Base-by-base conservation (phyloP, 2,329 filamentous ascomycete species). In the Macrophomina phaseolina region DNA sequence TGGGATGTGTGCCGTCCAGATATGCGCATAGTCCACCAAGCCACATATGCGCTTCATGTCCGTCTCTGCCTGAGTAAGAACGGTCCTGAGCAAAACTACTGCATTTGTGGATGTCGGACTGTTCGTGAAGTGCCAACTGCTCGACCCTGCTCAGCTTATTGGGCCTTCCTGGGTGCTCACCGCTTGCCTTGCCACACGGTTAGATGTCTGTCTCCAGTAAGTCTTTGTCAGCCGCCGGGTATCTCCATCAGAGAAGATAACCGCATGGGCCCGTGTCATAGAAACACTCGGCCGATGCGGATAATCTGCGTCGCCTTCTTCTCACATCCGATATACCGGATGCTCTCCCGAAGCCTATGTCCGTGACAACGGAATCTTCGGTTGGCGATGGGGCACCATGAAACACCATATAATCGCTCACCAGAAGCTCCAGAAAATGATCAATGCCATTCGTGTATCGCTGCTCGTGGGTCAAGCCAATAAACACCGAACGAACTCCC, bases 401-500 rank as follows among this genome's bases (percentile, higher is more conserved):
- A 61, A 61, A 61, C 56, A 34, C 56, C 56, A 61, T 40, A 61
- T 61, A 61, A 61, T 61, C 56, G 56, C 56, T 61, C 55, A 60
- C 42, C 56, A 61, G 28, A 60, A 45, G 55, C 32, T 45, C 55
- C 55, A 60, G 55, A 61, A 61, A 61, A 32, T 61, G 56, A 61
- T 61, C 56, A 61, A 61, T 61, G 40, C 56, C 30, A 61, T 61
- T 61, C 56, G 23, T 61, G 56, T 61, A 60, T 28, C 56, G 12
- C 16, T 36, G 7, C 23, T 46, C 56, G 28, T 34, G 30, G 30
- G 56, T 48, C 56, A 23, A 16, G 11, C 28, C 11, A 60, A 23
- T 9, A 61, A 61, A 65, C 52, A 58, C 64, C 64, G 64, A 60
- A 65, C 52, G 52, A 65, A 65, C 64, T 65, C 64, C 53, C 64